Evolutionary conservation across 2,329 filamentous ascomycete genomes (phyloP).

Genomic region (Nothophaeocryptopus gaeumannii): DNA sequence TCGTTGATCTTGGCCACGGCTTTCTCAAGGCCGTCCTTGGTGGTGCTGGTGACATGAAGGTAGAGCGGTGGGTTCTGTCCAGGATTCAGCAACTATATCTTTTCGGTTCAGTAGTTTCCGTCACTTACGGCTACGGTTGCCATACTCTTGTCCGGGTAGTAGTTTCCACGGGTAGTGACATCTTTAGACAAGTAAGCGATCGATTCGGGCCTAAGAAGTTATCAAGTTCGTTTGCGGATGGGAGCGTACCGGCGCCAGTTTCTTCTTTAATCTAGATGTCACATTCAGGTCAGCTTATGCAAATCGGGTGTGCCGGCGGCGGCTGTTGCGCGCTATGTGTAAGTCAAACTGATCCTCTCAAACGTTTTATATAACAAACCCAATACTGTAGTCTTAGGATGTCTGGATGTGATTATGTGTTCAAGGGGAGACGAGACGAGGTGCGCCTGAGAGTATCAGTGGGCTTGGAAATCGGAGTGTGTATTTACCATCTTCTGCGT

Average conservation of each 20-base stretch:
- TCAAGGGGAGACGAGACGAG: slow-evolving; percentile 2
- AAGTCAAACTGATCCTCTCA: slow-evolving; percentile 44
- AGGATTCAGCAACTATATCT: neutral
- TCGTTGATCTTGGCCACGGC: slow-evolving; percentile 88
- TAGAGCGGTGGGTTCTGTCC: slow-evolving; percentile 70
- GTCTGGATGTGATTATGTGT: neutral
- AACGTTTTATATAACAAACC: slow-evolving; percentile 33
- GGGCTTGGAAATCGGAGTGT: slow-evolving; percentile 51
- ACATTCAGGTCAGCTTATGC: slow-evolving; percentile 89
- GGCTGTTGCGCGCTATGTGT: slow-evolving; percentile 43
- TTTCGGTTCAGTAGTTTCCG: neutral
- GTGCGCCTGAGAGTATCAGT: slow-evolving; percentile 59
- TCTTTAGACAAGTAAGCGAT: slow-evolving; percentile 72
- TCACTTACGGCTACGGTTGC: slow-evolving; percentile 79
- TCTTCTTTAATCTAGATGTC: slow-evolving; percentile 98
- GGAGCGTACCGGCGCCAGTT: slow-evolving; percentile 96
- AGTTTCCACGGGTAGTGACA: slow-evolving; percentile 96
- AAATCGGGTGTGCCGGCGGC: slow-evolving; percentile 59
- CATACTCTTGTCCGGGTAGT: slow-evolving; percentile 97
- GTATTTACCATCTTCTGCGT: slow-evolving; percentile 99
- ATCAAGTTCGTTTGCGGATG: slow-evolving; percentile 47
- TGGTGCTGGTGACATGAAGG: slow-evolving; percentile 90
- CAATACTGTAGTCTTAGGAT: slow-evolving; percentile 23
- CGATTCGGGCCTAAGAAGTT: slow-evolving; percentile 47
- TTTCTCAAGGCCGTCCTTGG: slow-evolving; percentile 84